These are phyloP conservation scores for Alternaria viburni DNA, from an alignment of 2,329 filamentous ascomycete species.

Conservation along the genomic window DNA sequence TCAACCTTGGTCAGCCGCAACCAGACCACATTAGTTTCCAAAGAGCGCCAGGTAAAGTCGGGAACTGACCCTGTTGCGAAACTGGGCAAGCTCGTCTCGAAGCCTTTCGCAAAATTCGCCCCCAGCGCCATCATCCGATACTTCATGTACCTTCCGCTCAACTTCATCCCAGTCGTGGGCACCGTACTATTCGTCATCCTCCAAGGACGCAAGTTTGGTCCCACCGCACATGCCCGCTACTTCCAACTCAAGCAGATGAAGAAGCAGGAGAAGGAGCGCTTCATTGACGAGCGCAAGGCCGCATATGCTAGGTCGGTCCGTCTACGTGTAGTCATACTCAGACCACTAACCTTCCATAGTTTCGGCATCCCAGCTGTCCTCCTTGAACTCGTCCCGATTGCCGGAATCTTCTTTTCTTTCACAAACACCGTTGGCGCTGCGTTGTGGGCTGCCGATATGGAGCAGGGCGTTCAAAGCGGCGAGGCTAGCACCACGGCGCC, in stretches of 20 bases:
- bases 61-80: constrained; percentile 60
- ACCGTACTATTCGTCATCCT: constrained; percentile 80
- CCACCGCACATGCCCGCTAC: constrained; percentile 69
- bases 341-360: constrained; percentile 9
- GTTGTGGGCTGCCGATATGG: constrained; percentile 90
- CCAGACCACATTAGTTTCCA: constrained; percentile 68
- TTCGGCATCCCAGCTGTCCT: constrained; percentile 80
- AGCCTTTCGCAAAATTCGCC: constrained; percentile 61
- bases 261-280: constrained; percentile 67
- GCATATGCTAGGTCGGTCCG: constrained; percentile 75
- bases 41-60: constrained; percentile 74
- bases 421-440: constrained; percentile 93
- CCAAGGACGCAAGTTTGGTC: constrained; percentile 64
- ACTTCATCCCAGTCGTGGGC: constrained; percentile 89
- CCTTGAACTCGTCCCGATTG: constrained; percentile 83
- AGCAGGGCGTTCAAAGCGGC: constrained; percentile 48
- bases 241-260: constrained; percentile 92
- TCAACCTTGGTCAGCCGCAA: constrained; percentile 65
- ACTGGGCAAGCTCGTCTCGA: constrained; percentile 63
- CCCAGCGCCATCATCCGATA: constrained; percentile 73
- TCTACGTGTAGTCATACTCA: background rate
- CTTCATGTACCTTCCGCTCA: constrained; percentile 85
- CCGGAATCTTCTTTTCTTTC: constrained; percentile 83
- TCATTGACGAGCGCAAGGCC: constrained; percentile 72
- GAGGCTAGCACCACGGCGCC: constrained; percentile 41